phyloP scores from a whole-genome alignment of 2,329 filamentous ascomycete species.

The Phyllosticta citriasiana region DNA sequence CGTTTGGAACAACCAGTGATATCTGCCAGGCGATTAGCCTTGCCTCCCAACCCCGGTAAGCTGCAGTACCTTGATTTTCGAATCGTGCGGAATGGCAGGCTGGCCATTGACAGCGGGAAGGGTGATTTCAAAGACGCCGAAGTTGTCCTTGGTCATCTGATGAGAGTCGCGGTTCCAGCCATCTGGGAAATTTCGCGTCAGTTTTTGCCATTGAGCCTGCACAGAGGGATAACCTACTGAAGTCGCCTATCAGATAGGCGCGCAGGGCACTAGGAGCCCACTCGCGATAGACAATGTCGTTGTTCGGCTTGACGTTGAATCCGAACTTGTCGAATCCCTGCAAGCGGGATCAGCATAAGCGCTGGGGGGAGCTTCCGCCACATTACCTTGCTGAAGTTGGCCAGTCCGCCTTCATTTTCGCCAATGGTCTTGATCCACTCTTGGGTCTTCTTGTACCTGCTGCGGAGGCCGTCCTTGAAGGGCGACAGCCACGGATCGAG shows the following conservation, averaged over 20 bases:
- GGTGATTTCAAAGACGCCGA: constrained; percentile 76
- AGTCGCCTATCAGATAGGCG: constrained; percentile 85
- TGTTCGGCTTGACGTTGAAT: constrained; percentile 69
- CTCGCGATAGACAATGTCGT: constrained; percentile 84
- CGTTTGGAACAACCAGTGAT: constrained; percentile 67
- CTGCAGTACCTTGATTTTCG: constrained; percentile 74
- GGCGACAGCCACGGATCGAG: constrained; percentile 86
- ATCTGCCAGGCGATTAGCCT: constrained; percentile 47
- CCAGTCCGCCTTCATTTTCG: constrained; percentile 74
- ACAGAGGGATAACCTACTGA: constrained; percentile 52
- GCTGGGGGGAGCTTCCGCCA: neutral
- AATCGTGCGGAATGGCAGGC: constrained; percentile 79
- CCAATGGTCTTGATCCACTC: constrained; percentile 81
- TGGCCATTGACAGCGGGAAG: constrained; percentile 65
- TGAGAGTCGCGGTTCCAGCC: constrained; percentile 76
- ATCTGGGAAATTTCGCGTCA: constrained; percentile 38
- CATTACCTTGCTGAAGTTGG: constrained; percentile 74
- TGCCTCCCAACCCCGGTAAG: neutral
- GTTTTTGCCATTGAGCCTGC: neutral
- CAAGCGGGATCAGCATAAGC: constrained; percentile 2
- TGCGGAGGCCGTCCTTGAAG: constrained; percentile 66
- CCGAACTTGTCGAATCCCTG: constrained; percentile 82
- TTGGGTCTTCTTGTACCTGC: constrained; percentile 68
- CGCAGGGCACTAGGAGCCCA: constrained; percentile 87
- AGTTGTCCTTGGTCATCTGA: constrained; percentile 77